These are phyloP conservation scores for Neodidymelliopsis sp. DNA, from an alignment of 2,329 filamentous ascomycete species.

Conservation along the genomic window DNA sequence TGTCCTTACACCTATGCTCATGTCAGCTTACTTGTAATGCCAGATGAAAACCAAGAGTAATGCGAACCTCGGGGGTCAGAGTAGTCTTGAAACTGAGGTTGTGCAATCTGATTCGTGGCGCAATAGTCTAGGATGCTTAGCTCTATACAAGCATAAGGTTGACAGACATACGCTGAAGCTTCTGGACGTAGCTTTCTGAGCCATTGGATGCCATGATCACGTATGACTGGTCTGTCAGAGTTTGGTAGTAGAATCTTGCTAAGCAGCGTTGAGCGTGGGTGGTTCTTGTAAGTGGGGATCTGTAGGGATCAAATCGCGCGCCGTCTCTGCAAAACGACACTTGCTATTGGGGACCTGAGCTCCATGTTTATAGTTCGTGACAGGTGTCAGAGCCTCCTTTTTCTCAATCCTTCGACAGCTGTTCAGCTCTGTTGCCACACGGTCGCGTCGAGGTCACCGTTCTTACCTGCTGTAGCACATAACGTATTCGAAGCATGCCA, in stretches of 20 bases:
- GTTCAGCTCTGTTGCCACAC: conserved; percentile 34
- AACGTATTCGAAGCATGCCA: conserved; percentile 27
- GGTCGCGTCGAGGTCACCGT: conserved; percentile 27
- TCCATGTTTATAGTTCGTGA: conserved; percentile 44
- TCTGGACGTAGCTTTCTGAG: conserved; percentile 41
- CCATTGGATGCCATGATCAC: conserved; percentile 36
- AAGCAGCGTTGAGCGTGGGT: conserved; percentile 31
- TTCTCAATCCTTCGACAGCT: conserved; percentile 28
- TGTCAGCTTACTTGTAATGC: conserved; percentile 19
- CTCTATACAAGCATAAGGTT: conserved; percentile 5
- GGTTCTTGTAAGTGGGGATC: conserved; percentile 33
- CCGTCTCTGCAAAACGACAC: conserved; percentile 31
- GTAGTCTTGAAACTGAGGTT: conserved; percentile 48
- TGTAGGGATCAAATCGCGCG: conserved; percentile 29
- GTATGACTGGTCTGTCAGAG: conserved; percentile 20
- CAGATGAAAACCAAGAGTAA: background rate
- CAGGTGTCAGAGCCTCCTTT: conserved; percentile 35
- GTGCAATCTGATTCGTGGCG: conserved; percentile 43
- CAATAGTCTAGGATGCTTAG: conserved; percentile 40
- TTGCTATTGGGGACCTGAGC: conserved; percentile 28
- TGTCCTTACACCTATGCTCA: conserved; percentile 40
- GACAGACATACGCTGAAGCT: conserved; percentile 41
- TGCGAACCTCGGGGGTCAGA: conserved; percentile 47
- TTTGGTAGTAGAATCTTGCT: conserved; percentile 21
- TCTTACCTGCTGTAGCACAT: conserved; percentile 34